Evolutionary conservation across 306 rosid genomes (phyloP), one percentile per base, ranked within the genome.

Genomic region (Canavalia ensiformis): DNA sequence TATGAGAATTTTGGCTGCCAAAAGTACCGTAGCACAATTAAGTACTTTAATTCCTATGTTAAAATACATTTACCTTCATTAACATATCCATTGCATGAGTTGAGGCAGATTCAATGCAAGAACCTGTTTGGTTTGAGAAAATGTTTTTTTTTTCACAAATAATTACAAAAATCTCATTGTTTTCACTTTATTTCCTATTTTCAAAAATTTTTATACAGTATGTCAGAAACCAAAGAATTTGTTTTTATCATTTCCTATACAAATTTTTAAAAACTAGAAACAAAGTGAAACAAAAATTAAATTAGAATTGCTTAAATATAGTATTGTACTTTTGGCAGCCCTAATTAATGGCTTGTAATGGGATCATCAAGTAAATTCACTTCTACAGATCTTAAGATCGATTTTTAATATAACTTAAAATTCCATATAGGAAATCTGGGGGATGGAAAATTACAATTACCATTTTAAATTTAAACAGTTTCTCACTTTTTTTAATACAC

Each of bases 391-490:
- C 29, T 50, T 51, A 49, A 31, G 59, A 60, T 8, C 33, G 72
- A 72, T 57, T 68, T 50, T 42, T 4, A 51, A 47, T 51, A 47
- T 60, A 72, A 72, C 41, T 63, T 71, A 35, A 34, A 78, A 35
- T 56, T 31, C 25, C n/a, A 28, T 57, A 37, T 12, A 59, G 35
- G 46, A 72, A 72, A n/a, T 13, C 68, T 28, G n/a, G 6, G 44
- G 33, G 34, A 47, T n/a, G 6, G 44, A 28, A 45, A 56, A 35
- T 72, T 42, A 47, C 9, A 12, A n/a, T 37, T 55, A 60, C 10
- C 62, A 34, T 71, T 52, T 9, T 4, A 8, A 18, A 30, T 77
- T 35, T 46, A 59, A n/a, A 64, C 30, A 58, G 41, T 47, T 66
- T 74, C 69, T 44, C 59, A 25, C 25, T 13, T 77, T 18, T 18